These are phyloP conservation scores for Monilinia fructigena DNA, from an alignment of 2,329 filamentous ascomycete species.

Conservation along the genomic window DNA sequence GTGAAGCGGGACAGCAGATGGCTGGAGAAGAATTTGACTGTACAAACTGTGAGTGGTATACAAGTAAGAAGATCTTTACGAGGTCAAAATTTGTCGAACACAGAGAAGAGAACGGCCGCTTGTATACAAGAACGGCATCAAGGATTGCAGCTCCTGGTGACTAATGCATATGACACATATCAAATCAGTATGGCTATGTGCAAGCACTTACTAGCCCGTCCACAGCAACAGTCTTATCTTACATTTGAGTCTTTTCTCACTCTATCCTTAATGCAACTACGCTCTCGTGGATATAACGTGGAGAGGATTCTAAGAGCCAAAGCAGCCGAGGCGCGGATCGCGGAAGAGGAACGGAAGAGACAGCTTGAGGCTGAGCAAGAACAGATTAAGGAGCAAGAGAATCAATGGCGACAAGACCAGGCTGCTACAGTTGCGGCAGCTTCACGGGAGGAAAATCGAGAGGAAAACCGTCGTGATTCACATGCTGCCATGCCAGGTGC, in stretches of 20 bases:
- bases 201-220: constrained; percentile 73
- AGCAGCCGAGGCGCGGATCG: constrained; percentile 81
- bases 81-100: constrained; percentile 66
- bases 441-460: constrained; percentile 29
- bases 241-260: constrained; percentile 90
- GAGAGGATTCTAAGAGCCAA: constrained; percentile 88
- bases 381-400: constrained; percentile 60
- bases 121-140: constrained; percentile 53
- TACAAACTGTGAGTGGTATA: constrained; percentile 76
- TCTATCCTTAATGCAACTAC: constrained; percentile 76
- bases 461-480: constrained; percentile 42
- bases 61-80: constrained; percentile 73
- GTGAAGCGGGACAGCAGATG: constrained; percentile 86
- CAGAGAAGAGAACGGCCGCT: constrained; percentile 75
- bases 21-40: constrained; percentile 80
- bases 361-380: constrained; percentile 71
- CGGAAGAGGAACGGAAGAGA: constrained; percentile 76
- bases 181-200: constrained; percentile 89
- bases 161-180: constrained; percentile 71
- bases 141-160: constrained; percentile 72
- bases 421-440: constrained; percentile 23
- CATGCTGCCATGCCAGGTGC: constrained; percentile 66
- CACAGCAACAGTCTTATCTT: constrained; percentile 84
- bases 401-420: constrained; percentile 43
- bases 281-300: constrained; percentile 91